Evolutionary conservation across 2,329 filamentous ascomycete genomes (phyloP).

Genomic region (Colletotrichum sp.): DNA sequence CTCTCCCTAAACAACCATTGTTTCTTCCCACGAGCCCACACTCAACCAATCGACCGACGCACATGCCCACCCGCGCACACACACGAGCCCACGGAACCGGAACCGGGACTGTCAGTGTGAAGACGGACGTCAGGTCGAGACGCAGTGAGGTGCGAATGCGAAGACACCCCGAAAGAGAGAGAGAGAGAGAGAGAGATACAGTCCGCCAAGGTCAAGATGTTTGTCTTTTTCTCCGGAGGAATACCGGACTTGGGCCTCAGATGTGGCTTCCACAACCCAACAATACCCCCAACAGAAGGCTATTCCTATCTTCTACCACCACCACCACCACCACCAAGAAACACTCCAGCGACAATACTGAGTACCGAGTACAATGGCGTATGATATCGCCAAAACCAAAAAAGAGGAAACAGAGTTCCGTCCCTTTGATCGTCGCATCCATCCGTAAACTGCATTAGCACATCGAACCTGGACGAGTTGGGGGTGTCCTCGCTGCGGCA

Average conservation of each 20-base stretch:
- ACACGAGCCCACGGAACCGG: slow-evolving; percentile 8
- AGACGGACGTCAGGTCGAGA: background rate
- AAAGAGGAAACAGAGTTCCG: background rate
- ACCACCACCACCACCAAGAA: background rate
- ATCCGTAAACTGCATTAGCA: background rate
- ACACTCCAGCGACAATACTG: background rate
- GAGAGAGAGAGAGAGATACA: background rate
- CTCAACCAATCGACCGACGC: background rate
- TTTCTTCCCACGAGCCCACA: slow-evolving; percentile 6
- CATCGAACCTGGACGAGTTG: background rate
- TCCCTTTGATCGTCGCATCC: background rate
- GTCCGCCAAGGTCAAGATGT: background rate
- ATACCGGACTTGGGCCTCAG: background rate
- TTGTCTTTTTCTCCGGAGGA: background rate
- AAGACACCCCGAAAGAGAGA: background rate
- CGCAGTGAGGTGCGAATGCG: slow-evolving; percentile 8
- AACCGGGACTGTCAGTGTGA: slow-evolving; percentile 11
- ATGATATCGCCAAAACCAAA: background rate
- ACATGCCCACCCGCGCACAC: background rate
- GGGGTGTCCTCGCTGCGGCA: background rate
- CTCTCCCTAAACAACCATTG: background rate
- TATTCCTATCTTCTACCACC: background rate
- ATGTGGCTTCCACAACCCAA: background rate
- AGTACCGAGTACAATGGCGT: background rate
- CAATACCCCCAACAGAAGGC: slow-evolving; percentile 3